Percentiles rank a stretch among this genome's conserved stretches.
phyloP scores from a whole-genome alignment of 1,284 basidiomycete genomes.

The Rhodotorula mucilaginosa region DNA sequence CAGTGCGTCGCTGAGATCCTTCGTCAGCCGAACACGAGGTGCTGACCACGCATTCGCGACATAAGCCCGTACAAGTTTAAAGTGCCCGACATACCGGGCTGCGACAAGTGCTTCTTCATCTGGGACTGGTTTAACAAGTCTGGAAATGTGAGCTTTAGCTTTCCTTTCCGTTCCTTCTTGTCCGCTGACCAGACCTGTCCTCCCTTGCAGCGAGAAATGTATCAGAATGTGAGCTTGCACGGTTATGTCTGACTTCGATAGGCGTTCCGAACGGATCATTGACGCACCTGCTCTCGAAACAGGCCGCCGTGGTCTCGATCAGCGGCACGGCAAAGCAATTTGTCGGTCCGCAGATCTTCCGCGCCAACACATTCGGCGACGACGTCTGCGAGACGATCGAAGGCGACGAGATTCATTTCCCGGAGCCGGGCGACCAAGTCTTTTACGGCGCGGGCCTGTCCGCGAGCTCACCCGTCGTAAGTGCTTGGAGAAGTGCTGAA shows the following conservation, averaged over 20 bases:
- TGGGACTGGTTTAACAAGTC: slow-evolving; percentile 52
- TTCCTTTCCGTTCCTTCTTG: background rate
- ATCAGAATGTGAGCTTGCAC: slow-evolving; percentile 47
- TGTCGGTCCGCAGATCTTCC: slow-evolving; percentile 48
- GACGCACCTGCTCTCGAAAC: background rate
- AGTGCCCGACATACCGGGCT: slow-evolving; percentile 46
- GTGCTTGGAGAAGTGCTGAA: background rate
- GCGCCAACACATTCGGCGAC: slow-evolving; percentile 49
- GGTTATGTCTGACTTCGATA: background rate
- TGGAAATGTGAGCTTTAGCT: slow-evolving; percentile 8
- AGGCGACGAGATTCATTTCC: slow-evolving; percentile 45
- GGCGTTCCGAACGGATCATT: background rate
- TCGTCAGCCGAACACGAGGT: no score
- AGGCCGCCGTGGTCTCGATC: slow-evolving; percentile 48
- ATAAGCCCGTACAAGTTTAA: slow-evolving; percentile 39
- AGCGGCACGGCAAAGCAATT: slow-evolving; percentile 42
- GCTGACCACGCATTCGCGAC: slow-evolving; percentile 40
- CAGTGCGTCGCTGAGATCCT: background rate
- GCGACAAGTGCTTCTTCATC: slow-evolving; percentile 46
- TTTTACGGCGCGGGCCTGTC: slow-evolving; percentile 24
- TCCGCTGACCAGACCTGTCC: background rate
- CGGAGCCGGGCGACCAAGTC: slow-evolving; percentile 46
- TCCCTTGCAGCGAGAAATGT: slow-evolving; percentile 25
- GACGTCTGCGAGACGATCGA: slow-evolving; percentile 46
- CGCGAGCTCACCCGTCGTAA: background rate